Conservation (phyloP, 2,329 filamentous ascomycete genomes). For the Fusarium tanahbumbuense region DNA sequence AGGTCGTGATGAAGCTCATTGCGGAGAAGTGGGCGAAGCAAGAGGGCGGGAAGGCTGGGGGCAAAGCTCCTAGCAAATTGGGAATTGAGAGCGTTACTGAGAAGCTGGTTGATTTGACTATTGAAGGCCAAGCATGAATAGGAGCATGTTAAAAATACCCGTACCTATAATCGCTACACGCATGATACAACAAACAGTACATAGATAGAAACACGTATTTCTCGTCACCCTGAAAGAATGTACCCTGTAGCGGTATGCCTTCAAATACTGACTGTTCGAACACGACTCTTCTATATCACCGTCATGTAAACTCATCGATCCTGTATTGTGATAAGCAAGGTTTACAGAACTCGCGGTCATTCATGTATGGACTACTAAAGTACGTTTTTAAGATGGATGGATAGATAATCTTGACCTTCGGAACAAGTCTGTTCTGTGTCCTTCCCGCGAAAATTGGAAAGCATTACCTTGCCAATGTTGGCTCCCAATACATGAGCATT, state of each 20-base stretch:
- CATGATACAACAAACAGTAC: not conserved
- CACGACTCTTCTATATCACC: not conserved
- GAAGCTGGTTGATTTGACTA: conserved; percentile 45
- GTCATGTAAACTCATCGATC: not conserved
- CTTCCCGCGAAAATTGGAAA: not conserved
- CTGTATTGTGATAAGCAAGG: not conserved
- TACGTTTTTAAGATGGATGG: not conserved
- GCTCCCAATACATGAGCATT: not conserved
- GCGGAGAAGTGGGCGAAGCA: conserved; percentile 70
- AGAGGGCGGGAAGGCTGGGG: conserved; percentile 51
- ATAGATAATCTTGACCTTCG: not conserved
- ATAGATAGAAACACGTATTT: not conserved
- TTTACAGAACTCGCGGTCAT: not conserved
- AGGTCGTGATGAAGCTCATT: conserved; percentile 76
- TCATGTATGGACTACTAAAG: not conserved
- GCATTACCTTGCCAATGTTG: not conserved
- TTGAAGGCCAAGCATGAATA: conserved; percentile 36
- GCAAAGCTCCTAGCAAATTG: conserved; percentile 23
- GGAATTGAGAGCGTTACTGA: conserved; percentile 39
- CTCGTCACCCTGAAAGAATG: not conserved
- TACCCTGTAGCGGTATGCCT: not conserved
- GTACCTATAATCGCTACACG: not conserved
- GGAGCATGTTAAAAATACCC: conserved; percentile 14
- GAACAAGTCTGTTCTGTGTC: not conserved
- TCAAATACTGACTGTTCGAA: not conserved